Evolutionary conservation across 345 rosid genomes (phyloP), one percentile per base, ranked within the genome.

Genomic region (Carallia brachiata): DNA sequence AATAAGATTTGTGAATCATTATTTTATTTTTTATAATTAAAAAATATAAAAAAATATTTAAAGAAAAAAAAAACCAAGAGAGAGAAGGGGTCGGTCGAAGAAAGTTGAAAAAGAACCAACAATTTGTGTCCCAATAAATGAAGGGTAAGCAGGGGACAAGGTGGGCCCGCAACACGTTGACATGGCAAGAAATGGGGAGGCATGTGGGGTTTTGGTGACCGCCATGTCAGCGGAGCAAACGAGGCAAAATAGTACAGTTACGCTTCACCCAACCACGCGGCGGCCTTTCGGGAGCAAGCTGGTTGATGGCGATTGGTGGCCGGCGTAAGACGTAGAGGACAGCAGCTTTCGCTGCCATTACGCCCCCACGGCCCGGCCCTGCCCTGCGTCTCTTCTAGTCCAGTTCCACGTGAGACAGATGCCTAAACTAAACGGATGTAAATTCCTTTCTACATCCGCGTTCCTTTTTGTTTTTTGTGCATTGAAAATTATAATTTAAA

Each of bases 201-300:
- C 92, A 88, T 88, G 89, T 88, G 90, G 89, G 89, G 93, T 83
- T 83, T 84, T 66, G 86, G 85, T 74, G 84, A 77, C 73, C 69
- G 87, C 89, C 91, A 83, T 78, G 83, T 84, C 85, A 84, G 70
- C 79, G 54, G 58, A 77, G 78, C 71, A 40, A 23, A 13, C 23
- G 40, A 44, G 1, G 19, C 60, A 44, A 12, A 23, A 23, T 23
- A 23, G 23, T 23, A 23, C 23, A 23, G 23, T 23, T 13, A 2
- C 50, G 4, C 1, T 44, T 12, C 50, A 70, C 62, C 54, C 75
- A 75, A 80, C 84, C 83, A 77, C 77, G 76, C 81, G 84, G 81
- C 78, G 77, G 79, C 50, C 70, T 81, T 70, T 75, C 61, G 66
- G 81, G 84, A 62, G 13, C 36, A 6, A 27, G 36, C 70, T 74